Evolutionary conservation across 352 stramenopile genomes (phyloP), one percentile per base, ranked within the genome.

Genomic region (Plasmopara viticola): DNA sequence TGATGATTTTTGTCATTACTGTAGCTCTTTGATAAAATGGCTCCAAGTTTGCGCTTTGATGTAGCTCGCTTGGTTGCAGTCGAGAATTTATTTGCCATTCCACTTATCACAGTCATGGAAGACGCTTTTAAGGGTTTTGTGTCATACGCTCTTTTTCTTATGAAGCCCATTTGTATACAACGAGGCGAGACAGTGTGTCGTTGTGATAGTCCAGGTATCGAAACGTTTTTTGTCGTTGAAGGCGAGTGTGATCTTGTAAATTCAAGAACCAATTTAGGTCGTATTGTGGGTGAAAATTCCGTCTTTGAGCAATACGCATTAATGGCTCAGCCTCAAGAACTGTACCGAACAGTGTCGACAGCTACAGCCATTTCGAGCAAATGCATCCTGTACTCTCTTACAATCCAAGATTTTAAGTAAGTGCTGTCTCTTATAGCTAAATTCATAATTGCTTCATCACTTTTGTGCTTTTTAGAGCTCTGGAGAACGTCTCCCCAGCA

Each of bases 81-180:
- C 9, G 80, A 90, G 40, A 86, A 69, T 34, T 68, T 94, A 20
- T 87, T 91, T 44, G 68, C 74, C 12, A 94, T 94, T 55, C 75
- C 78, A 20, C 63, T 94, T 41, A 87, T 94, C 43, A 90, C 83
- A 0, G 74, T 87, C 9, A 91, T 94, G 80, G 83, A 94, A 31
- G 82, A 90, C 45, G 69, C 74, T n/a, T 91, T 91, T 51, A 94
- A 94, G 49, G 83, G 83, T 2, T 94, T 94, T 41, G 83, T 94
- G n/a, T 90, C 78, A 12, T 94, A 91, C 41, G 79, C 79, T 10
- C 66, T 94, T 10, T 94, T 94, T 43, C 61, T 87, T 15, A 64
- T 94, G 63, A 84, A 87, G 44, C 83, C 83, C 4, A 55, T 91
- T 45, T 90, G 64, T 44, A 85, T 91, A 38, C 53, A 74, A 15